Base-by-base conservation (phyloP, 306 rosid genomes). In the Quercus dentata region DNA sequence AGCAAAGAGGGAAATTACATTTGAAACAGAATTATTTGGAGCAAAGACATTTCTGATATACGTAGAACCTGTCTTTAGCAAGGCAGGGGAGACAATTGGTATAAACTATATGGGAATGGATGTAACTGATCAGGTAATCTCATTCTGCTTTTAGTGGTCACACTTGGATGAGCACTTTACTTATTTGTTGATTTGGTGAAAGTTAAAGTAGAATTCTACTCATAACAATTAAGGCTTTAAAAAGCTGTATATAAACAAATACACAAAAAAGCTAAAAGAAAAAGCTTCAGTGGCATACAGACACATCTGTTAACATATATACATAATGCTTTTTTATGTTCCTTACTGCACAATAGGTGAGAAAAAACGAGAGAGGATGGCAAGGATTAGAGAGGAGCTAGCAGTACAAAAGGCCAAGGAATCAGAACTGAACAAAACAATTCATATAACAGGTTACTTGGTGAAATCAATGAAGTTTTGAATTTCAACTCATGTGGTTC, bases 81-180 rank as follows among this genome's bases (percentile, higher is more conserved):
- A 94, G 85, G 84, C 92, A 69, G 97, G 97, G 76, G 95, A 91
- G 80, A 94, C 93, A 55, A 86, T 94, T 78, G 98, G 98, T 75
- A 87, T 94, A 83, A 92, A 94, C 28, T 94, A 94, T 76, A 92
- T 94, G 97, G 98, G 97, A 74, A 94, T 94, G 97, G 98, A 94
- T 86, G 89, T 92, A 76, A 89, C 97, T 33, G 98, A 92, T 85
- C 98, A 94, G 97, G 97, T 94, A 84, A 74, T 56, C 25, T 38
- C 10, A 15, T 69, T 52, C 68, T 61, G 4, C n/a, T 68, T 74
- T 64, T 12, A 74, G 21, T 76, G 75, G 15, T 27, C 59, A 49
- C 49, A 56, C 61, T 23, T 28, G 59, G 35, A 41, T 8, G 46
- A 8, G 46, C 46, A 41, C 46, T 41, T 2, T 7, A 41, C 46